These are phyloP conservation scores for Fennellomyces sp. DNA, from an alignment of 371 early-diverging fungal species.

Conservation along the genomic window DNA sequence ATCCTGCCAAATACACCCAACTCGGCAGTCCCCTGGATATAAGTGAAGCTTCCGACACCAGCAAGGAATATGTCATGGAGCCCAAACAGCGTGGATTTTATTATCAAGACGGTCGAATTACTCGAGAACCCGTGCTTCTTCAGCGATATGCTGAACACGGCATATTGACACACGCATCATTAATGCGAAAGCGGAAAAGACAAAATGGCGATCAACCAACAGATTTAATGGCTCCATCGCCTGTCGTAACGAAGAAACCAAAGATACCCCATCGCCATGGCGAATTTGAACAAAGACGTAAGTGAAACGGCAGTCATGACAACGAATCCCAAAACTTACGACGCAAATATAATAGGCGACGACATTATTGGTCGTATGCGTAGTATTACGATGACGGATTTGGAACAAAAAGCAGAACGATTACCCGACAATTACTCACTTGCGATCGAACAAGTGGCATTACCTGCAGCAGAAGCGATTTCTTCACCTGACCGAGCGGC, in stretches of 20 bases:
- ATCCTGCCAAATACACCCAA: background rate
- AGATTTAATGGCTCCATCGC: constrained; percentile 21
- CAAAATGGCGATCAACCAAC: constrained; percentile 32
- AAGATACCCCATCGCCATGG: constrained; percentile 57
- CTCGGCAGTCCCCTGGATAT: background rate
- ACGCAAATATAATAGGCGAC: constrained; percentile 35
- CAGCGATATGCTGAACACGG: constrained; percentile 53
- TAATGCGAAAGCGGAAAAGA: constrained; percentile 46
- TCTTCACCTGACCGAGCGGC: constrained; percentile 29
- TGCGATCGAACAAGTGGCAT: constrained; percentile 26
- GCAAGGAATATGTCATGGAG: constrained; percentile 28
- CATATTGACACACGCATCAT: constrained; percentile 42
- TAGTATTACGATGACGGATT: constrained; percentile 37
- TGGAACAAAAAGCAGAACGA: constrained; percentile 47
- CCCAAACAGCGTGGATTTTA: constrained; percentile 51
- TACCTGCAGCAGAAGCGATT: constrained; percentile 5
- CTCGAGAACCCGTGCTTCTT: constrained; percentile 39
- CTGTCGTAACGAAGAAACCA: constrained; percentile 37
- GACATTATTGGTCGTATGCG: constrained; percentile 46
- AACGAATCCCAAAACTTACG: no score
- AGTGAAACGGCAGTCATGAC: no score
- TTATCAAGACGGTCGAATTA: constrained; percentile 46
- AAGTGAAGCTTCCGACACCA: background rate
- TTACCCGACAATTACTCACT: constrained; percentile 35
- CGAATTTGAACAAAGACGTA: constrained; percentile 55